phyloP scores from a whole-genome alignment of 2,329 filamentous ascomycete species.

The Incumbomyces delicatus region DNA sequence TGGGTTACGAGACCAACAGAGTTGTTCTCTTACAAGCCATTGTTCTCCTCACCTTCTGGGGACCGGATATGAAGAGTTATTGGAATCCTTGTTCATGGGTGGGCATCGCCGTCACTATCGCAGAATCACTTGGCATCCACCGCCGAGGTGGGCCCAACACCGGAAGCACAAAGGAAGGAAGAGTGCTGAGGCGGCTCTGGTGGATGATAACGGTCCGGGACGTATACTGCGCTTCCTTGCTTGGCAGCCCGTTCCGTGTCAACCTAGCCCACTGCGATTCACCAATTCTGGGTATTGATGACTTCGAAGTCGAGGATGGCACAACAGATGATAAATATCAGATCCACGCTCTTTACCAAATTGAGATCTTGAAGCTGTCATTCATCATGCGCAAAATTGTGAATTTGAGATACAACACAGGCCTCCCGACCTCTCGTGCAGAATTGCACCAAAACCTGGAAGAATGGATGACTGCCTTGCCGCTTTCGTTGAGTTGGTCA shows the following conservation, averaged over 20 bases:
- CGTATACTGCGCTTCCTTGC: constrained; percentile 10
- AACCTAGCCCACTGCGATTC: constrained; percentile 10
- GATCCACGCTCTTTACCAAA: constrained; percentile 8
- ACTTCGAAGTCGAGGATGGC: constrained; percentile 5
- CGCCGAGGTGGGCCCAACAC: constrained; percentile 12
- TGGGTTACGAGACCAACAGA: constrained; percentile 22
- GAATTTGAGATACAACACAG: constrained; percentile 8
- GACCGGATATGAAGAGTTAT: constrained; percentile 22
- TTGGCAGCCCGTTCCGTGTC: constrained; percentile 11
- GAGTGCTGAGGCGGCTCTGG: constrained; percentile 15
- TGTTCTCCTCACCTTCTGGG: constrained; percentile 22
- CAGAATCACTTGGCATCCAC: constrained; percentile 22
- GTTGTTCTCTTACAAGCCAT: constrained; percentile 21
- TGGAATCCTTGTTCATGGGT: constrained; percentile 23
- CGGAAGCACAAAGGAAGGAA: not conserved
- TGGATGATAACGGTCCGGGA: constrained; percentile 18
- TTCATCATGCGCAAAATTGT: constrained; percentile 9
- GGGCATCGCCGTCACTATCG: constrained; percentile 21
- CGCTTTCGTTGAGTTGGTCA: constrained; percentile 6
- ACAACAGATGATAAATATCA: not conserved
- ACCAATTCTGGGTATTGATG: constrained; percentile 7
- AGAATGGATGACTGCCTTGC: constrained; percentile 7
- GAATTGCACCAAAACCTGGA: constrained; percentile 2
- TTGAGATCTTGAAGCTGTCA: constrained; percentile 8
- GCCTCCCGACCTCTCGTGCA: constrained; percentile 6